Percentiles rank a stretch among this genome's conserved stretches.
phyloP scores from a whole-genome alignment of 2,329 filamentous ascomycete genomes.

The Aspergillus phoenicis region DNA sequence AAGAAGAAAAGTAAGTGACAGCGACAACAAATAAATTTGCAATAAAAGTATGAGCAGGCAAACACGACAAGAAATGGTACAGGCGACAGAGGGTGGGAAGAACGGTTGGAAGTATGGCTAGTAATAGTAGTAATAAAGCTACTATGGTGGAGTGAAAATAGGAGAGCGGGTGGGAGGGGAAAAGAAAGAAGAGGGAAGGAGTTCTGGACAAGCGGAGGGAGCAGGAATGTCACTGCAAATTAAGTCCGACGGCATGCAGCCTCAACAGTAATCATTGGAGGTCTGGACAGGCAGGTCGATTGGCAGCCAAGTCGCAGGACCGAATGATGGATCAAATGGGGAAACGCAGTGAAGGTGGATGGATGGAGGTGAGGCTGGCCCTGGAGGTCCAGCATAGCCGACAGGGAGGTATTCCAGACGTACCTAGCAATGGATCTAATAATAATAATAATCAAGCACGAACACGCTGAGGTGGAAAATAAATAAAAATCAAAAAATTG shows the following conservation, averaged over 20 bases:
- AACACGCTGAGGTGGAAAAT: no score
- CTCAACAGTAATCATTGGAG: constrained; percentile 16
- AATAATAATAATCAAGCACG: constrained; percentile 12
- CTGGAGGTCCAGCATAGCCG: constrained; percentile 11
- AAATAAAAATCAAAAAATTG: no score
- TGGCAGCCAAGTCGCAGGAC: constrained; percentile 17
- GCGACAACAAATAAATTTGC: background rate
- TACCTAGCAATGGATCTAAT: constrained; percentile 9
- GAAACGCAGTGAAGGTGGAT: constrained; percentile 10
- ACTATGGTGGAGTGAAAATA: constrained; percentile 4
- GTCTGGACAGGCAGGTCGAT: constrained; percentile 15
- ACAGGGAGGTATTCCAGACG: background rate
- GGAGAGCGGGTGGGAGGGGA: constrained; percentile 12
- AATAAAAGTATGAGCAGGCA: background rate
- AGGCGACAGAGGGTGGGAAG: constrained; percentile 15
- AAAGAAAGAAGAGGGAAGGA: constrained; percentile 17
- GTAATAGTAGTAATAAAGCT: background rate
- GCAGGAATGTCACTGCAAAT: constrained; percentile 23
- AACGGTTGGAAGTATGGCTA: constrained; percentile 12
- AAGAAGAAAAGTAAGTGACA: background rate
- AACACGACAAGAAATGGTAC: constrained; percentile 19
- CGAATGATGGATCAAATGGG: constrained; percentile 22
- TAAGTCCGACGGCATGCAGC: constrained; percentile 24
- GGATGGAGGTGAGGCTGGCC: constrained; percentile 19
- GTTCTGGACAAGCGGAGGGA: constrained; percentile 20